phyloP scores from a whole-genome alignment of 768 basidiomycete genomes.

The Termitomyces bulborhizus region DNA sequence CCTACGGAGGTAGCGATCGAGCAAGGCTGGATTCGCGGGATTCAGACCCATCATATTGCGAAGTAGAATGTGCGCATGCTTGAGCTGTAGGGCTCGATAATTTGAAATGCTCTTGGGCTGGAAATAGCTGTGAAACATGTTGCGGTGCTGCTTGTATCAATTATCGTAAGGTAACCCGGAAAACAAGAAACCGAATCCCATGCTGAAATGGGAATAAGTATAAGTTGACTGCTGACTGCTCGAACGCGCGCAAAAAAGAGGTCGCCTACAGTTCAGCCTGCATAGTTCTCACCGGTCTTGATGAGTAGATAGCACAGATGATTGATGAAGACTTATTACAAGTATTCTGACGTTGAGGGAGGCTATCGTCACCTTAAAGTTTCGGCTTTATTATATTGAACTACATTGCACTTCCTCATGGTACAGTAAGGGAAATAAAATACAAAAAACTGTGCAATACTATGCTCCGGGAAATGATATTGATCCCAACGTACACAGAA shows the following conservation, averaged over 20 bases:
- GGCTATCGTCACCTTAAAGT: too few relatives aligned
- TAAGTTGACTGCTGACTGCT: not conserved
- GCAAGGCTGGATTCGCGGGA: conserved; percentile 13
- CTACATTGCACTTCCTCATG: too few relatives aligned
- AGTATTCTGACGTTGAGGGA: too few relatives aligned
- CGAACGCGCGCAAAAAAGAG: not conserved
- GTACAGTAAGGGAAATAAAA: too few relatives aligned
- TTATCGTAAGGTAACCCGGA: conserved; percentile 17
- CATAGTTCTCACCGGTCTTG: conserved; percentile 14
- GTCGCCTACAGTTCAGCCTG: conserved; percentile 6
- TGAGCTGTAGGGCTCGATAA: conserved; percentile 16
- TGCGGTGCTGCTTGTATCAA: conserved; percentile 17
- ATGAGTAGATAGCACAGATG: conserved; percentile 29
- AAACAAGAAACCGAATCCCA: conserved; percentile 16
- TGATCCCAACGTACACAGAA: too few relatives aligned
- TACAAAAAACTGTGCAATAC: too few relatives aligned
- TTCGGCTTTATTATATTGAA: too few relatives aligned
- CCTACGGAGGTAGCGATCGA: conserved; percentile 20
- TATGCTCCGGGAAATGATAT: too few relatives aligned
- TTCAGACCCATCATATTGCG: conserved; percentile 13
- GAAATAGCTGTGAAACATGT: conserved; percentile 20
- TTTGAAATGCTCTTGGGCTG: conserved; percentile 13
- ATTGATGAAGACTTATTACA: too few relatives aligned
- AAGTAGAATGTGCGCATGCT: conserved; percentile 19
- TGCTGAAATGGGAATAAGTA: conserved; percentile 6